Base-by-base conservation (phyloP, 2,329 filamentous ascomycete species). In the Talaromyces sp. region DNA sequence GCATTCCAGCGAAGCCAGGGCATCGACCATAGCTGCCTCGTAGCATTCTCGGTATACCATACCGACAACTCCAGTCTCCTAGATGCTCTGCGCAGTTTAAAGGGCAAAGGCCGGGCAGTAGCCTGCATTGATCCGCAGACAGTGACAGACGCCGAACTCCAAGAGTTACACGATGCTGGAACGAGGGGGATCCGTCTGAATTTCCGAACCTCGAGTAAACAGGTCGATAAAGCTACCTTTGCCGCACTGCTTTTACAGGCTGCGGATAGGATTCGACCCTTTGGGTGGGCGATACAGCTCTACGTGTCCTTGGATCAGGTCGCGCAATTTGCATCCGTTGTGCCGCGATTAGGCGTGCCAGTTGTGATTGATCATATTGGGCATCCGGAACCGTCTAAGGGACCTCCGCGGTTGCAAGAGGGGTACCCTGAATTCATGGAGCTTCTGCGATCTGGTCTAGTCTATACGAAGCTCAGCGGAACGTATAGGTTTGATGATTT, bases 21-120 rank as follows among this genome's bases (percentile, higher is more conserved):
- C 6, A 41, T 57, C 25, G 28, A 46, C 11, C 55, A 57, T 35
- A 41, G 48, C 46, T 57, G 46, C 40, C 45, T 87, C 9, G 79
- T 84, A 2, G 84, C 87, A 63, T 82, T 83, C 1, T 85, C 82
- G 11, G 82, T 85, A 53, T 87, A 87, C 66, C 83, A 81, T 21
- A 73, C 75, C 54, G 83, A 87, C 69, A 87, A 87, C 63, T 73
- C 77, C 0, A 84, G 81, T 64, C 70, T 85, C 1, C 73, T 87
- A 10, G 78, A 82, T 40, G 81, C 81, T 0, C 72, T 87, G 10
- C 65, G 68, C 6, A 67, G 67, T 10, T 67, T 86, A 2, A 82
- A 78, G 6, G 55, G 55, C 28, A 48, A 21, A 43, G 55, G 45
- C 5, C 73, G 84, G 43, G 84, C 77, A 1, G 79, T 87, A 6